A percentile compares a stretch with the other conserved stretches of the same genome.
These are phyloP conservation scores for Ampelomyces quisqualis DNA, from an alignment of 2,329 filamentous ascomycete species.

Conservation along the genomic window DNA sequence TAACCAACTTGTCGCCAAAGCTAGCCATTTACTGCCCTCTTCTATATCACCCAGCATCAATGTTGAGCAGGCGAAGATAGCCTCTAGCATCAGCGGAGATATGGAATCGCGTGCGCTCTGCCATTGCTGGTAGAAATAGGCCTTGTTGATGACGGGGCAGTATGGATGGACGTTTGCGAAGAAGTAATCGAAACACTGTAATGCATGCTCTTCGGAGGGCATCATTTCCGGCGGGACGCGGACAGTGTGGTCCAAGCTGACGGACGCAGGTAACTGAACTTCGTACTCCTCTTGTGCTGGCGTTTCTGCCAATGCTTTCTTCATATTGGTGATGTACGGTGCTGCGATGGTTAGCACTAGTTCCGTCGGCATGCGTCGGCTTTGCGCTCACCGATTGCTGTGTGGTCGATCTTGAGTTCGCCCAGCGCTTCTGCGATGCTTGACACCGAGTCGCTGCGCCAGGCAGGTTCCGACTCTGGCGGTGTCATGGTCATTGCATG, in stretches of 20 bases:
- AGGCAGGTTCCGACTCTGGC: conserved; percentile 53
- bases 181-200: conserved; percentile 86
- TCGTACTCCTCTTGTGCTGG: conserved; percentile 73
- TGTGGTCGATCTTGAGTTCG: conserved; percentile 82
- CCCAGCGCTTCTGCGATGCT: conserved; percentile 80
- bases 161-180: conserved; percentile 91
- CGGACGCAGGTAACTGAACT: conserved; percentile 66
- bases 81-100: conserved; percentile 84
- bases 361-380: conserved; percentile 6
- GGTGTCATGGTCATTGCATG: conserved; percentile 37
- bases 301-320: conserved; percentile 56
- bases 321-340: conserved; percentile 75
- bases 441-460: conserved; percentile 51
- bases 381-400: conserved; percentile 69
- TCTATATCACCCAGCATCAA: conserved; percentile 79
- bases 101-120: conserved; percentile 77
- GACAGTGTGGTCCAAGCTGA: conserved; percentile 72
- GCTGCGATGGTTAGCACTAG: conserved; percentile 53
- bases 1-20: conserved; percentile 77
- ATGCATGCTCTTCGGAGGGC: conserved; percentile 79
- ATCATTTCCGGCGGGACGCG: conserved; percentile 91
- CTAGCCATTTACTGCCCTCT: conserved; percentile 89
- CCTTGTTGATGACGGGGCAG: conserved; percentile 82
- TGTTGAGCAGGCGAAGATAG: conserved; percentile 86
- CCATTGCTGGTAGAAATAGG: conserved; percentile 87